Conservation (phyloP, 2,329 filamentous ascomycete genomes). For the Phialophora tarda region DNA sequence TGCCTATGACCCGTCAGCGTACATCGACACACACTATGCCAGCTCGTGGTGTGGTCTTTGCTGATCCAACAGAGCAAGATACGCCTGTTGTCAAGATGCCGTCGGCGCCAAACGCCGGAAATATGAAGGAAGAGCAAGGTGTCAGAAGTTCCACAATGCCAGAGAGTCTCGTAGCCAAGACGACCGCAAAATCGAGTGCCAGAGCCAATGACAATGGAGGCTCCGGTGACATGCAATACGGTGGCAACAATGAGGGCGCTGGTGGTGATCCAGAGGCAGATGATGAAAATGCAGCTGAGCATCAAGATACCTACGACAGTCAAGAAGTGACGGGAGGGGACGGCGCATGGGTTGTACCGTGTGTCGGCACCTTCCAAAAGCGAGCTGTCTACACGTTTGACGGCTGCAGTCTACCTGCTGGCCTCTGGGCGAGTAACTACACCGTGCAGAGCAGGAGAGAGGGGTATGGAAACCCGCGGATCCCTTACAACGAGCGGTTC, state of each 20-base stretch:
- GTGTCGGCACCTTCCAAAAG: conserved; percentile 33
- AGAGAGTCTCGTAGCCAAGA: neutral
- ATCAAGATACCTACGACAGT: neutral
- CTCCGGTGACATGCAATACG: neutral
- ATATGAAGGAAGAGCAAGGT: neutral
- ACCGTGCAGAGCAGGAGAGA: conserved; percentile 18
- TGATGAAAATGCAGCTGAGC: neutral
- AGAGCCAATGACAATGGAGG: neutral
- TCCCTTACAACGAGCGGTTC: conserved; percentile 33
- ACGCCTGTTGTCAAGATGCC: neutral
- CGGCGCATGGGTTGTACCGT: conserved; percentile 30
- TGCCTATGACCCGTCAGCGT: neutral
- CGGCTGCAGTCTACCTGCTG: conserved; percentile 27
- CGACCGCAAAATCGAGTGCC: neutral
- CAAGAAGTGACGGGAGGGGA: conserved; percentile 20
- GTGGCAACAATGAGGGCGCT: neutral
- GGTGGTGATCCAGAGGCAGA: neutral
- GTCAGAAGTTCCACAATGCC: neutral
- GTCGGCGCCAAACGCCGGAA: neutral
- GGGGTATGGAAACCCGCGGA: neutral
- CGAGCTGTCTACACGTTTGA: conserved; percentile 34
- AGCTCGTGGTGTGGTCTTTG: neutral
- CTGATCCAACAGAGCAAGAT: conserved; percentile 1
- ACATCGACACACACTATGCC: neutral
- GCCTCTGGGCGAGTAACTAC: conserved; percentile 35